Evolutionary conservation across 2,329 filamentous ascomycete species (phyloP).

Genomic region (Plectosphaerella sp.): DNA sequence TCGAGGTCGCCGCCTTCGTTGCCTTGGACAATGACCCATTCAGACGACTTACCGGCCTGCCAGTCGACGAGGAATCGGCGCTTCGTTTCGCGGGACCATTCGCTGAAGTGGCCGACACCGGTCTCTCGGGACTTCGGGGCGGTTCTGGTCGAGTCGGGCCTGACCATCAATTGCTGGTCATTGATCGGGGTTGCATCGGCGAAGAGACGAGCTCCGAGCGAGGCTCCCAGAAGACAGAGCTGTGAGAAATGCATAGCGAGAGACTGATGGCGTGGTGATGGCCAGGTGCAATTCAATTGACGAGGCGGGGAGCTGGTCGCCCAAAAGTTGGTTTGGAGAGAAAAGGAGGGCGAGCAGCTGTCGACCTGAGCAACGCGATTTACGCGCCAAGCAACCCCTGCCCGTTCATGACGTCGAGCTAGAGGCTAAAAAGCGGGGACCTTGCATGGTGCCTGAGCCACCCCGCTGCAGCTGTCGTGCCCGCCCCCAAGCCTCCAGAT

Average conservation of each 20-base stretch:
- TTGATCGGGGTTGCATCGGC: conserved; percentile 1
- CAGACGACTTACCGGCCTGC: conserved; percentile 32
- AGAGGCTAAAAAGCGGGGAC: neutral
- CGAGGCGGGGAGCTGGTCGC: neutral
- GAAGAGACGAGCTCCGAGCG: neutral
- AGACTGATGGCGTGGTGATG: neutral
- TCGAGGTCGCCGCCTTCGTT: conserved; percentile 19
- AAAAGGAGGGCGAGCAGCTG: neutral
- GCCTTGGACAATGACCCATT: conserved; percentile 41
- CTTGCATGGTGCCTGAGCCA: neutral
- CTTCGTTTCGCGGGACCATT: conserved; percentile 41
- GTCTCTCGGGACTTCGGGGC: conserved; percentile 2
- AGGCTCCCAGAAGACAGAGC: conserved; percentile 1
- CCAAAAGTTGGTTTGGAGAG: neutral
- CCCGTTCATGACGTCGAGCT: neutral
- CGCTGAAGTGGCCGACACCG: conserved; percentile 42
- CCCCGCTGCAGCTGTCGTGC: neutral
- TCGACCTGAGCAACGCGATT: neutral
- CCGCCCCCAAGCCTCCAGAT: no score
- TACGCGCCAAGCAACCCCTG: neutral
- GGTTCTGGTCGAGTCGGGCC: conserved; percentile 3
- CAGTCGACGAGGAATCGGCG: conserved; percentile 40
- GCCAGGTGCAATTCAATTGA: neutral
- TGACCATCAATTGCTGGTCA: conserved; percentile 8
- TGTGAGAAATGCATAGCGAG: neutral